Evolutionary conservation across 352 stramenopile species (phyloP), one percentile per base, ranked within the genome.

Genomic region (Phytophthora pluvialis): DNA sequence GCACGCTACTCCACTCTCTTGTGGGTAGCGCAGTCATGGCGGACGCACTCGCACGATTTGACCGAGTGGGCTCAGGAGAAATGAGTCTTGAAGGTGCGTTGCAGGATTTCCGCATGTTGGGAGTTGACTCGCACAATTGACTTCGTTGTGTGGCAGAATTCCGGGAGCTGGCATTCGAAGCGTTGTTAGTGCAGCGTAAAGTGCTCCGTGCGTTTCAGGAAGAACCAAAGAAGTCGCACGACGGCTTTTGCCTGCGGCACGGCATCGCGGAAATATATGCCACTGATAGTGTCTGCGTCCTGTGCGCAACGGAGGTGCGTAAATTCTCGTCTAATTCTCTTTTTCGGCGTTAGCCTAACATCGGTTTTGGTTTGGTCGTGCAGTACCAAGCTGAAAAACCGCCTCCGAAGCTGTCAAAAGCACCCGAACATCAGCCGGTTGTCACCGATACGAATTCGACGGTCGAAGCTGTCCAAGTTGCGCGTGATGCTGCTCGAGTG

Each of bases 241-340:
- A 57, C 29, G 72, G 61, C 0, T 91, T 91, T 68, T 93, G 84
- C 45, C 29, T 93, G 2, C 80, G 84, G 0, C 84, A 93, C 38
- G 80, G 80, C 0, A 65, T 64, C 8, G 56, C 65, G 0, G 71
- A 80, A 15, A 26, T 75, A 3, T 90, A 75, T 44, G 64, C 60
- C 4, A 61, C 79, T 4, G 83, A 93, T 45, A 64, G 61, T 6
- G 66, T 84, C 45, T 93, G 84, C 38, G 57, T 80, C 1, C 45
- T 74, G 9, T 93, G 83, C 29, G 60, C 75, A 4, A 38, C 43
- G 4, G 75, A 93, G 78, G 81, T 91, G 40, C 6, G 70, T 46
- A 12, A 0, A 12, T 29, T 7, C 25, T 49, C 16, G 4, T 10
- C 7, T 28, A 11, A 4, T 10, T 45, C 12, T 21, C 18, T 47